Evolutionary conservation across 75 land plant species (phyloP).

Genomic region (Chamaecyparis obtusa): DNA sequence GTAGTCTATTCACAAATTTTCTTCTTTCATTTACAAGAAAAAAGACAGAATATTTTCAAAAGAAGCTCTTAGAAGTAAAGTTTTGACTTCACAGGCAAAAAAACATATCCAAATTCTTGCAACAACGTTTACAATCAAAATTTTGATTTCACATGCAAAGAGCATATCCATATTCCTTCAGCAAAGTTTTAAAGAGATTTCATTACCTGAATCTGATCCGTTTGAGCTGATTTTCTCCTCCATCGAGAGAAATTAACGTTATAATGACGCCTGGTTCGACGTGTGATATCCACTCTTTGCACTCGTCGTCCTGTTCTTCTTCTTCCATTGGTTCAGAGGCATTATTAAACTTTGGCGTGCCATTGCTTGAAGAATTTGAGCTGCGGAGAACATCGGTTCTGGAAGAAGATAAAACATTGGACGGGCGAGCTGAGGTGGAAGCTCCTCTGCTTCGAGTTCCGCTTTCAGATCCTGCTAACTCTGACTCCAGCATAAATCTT

Average conservation of each 20-base stretch:
- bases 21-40: no score
- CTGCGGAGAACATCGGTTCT: conserved; percentile 29
- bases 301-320: conserved; percentile 53
- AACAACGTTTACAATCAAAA: no score
- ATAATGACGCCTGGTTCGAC: conserved; percentile 96
- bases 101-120: background rate
- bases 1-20: background rate
- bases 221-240: conserved; percentile 86
- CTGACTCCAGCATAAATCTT: background rate
- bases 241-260: conserved; percentile 72
- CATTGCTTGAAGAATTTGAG: conserved; percentile 49
- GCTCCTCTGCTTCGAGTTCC: conserved; percentile 29
- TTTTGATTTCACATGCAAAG: background rate
- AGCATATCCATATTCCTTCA: background rate
- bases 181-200: no score
- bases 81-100: no score
- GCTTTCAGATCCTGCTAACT: conserved; percentile 31
- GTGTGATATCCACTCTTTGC: conserved; percentile 91
- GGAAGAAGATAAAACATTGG: conserved; percentile 27
- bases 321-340: conserved; percentile 23
- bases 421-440: conserved; percentile 25
- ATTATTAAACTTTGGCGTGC: conserved; percentile 27
- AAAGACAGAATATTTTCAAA: background rate
- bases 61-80: background rate
- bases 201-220: conserved; percentile 90